Conservation (phyloP, 331 rosid species). For the Cucumis variabilis region DNA sequence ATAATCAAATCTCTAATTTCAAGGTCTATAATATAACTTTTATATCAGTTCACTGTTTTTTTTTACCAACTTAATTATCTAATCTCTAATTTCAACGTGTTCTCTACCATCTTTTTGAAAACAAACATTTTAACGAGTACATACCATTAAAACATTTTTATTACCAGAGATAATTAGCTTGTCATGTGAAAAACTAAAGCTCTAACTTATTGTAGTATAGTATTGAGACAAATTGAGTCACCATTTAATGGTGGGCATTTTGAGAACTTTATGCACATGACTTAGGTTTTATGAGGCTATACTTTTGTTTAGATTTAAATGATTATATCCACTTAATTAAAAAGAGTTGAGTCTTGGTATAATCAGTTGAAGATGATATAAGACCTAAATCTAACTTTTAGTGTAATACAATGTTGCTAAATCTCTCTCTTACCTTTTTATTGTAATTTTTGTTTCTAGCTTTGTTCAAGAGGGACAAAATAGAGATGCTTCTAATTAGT, state of each 20-base stretch:
- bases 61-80: too few species aligned
- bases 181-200: too few species aligned
- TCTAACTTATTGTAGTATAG: neutral
- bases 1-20: too few species aligned
- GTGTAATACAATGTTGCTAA: neutral
- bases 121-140: neutral
- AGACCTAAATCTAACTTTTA: neutral
- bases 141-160: neutral
- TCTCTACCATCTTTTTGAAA: too few species aligned
- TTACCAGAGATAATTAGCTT: neutral
- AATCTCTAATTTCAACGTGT: too few species aligned
- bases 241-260: neutral
- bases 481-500: neutral
- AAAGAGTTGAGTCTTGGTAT: neutral
- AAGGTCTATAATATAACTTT: too few species aligned
- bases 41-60: too few species aligned
- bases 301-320: neutral
- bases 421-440: neutral
- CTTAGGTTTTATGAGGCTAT: slow-evolving; percentile 7
- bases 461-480: neutral
- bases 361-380: neutral
- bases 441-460: neutral
- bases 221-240: neutral
- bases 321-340: neutral
- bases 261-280: slow-evolving; percentile 17